Conservation (phyloP, 441 rosid genomes). For the Geranium incanum region DNA sequence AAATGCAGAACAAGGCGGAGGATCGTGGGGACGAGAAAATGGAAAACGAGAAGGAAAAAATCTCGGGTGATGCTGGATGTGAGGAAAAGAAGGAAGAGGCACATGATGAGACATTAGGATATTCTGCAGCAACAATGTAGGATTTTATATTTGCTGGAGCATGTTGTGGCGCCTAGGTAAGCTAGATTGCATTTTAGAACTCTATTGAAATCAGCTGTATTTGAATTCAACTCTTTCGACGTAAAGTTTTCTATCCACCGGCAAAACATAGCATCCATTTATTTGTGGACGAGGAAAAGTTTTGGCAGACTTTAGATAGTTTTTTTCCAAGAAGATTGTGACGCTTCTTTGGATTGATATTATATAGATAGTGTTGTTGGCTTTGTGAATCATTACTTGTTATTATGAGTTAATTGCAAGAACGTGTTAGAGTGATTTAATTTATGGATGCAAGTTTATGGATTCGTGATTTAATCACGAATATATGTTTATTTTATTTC, state of each 20-base stretch:
- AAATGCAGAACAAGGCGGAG: constrained; percentile 19
- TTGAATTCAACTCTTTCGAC: neutral
- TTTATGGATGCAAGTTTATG: too few relatives aligned
- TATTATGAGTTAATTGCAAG: neutral
- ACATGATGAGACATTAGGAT: constrained; percentile 19
- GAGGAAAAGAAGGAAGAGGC: constrained; percentile 17
- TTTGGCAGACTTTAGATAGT: constrained; percentile 19
- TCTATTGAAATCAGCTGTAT: neutral
- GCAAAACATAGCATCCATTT: neutral
- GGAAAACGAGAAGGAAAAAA: constrained; percentile 15
- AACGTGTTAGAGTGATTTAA: too few relatives aligned
- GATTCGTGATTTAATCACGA: too few relatives aligned
- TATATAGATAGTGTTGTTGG: constrained; percentile 8
- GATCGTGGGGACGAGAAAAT: neutral
- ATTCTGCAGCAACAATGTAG: constrained; percentile 8
- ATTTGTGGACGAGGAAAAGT: neutral
- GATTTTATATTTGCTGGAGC: neutral
- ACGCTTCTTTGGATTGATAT: constrained; percentile 8
- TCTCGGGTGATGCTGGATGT: constrained; percentile 11
- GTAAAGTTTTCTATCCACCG: neutral
- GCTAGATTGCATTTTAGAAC: neutral
- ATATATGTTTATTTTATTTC: too few relatives aligned
- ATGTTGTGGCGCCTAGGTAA: neutral
- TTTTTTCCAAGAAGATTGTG: constrained; percentile 15
- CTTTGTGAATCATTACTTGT: neutral